These are phyloP conservation scores for Colletotrichum eremochloae DNA, from an alignment of 2,329 filamentous ascomycete species.

Conservation along the genomic window DNA sequence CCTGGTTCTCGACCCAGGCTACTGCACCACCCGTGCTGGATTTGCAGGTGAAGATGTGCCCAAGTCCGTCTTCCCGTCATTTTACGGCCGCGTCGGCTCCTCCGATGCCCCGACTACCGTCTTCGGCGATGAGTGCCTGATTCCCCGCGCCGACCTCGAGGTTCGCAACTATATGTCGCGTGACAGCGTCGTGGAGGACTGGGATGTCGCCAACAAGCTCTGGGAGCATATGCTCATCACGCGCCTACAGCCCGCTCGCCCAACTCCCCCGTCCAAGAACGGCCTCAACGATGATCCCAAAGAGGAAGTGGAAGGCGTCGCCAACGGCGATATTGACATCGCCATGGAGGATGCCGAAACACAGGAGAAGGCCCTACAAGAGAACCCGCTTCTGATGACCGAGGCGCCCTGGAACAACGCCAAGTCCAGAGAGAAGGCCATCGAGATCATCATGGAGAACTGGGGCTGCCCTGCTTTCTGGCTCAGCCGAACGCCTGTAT, in stretches of 20 bases:
- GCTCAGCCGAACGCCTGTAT: slow-evolving; percentile 87
- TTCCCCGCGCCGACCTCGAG: slow-evolving; percentile 81
- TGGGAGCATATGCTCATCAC: slow-evolving; percentile 96
- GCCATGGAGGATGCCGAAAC: slow-evolving; percentile 66
- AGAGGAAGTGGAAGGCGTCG: slow-evolving; percentile 69
- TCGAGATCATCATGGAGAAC: slow-evolving; percentile 96
- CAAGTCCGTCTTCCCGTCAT: slow-evolving; percentile 91
- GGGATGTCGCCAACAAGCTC: slow-evolving; percentile 89
- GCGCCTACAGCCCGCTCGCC: slow-evolving; percentile 83
- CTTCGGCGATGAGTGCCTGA: slow-evolving; percentile 92
- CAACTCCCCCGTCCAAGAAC: slow-evolving; percentile 79
- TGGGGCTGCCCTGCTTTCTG: slow-evolving; percentile 98
- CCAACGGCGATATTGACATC: slow-evolving; percentile 72
- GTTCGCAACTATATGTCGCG: slow-evolving; percentile 92
- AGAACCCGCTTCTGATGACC: slow-evolving; percentile 92
- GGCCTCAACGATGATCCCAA: slow-evolving; percentile 79
- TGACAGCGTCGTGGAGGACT: slow-evolving; percentile 94
- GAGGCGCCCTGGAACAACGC: slow-evolving; percentile 92
- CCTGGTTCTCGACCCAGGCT: slow-evolving; percentile 95
- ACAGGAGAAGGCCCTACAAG: slow-evolving; percentile 84
- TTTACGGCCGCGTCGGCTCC: slow-evolving; percentile 77
- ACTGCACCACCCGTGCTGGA: slow-evolving; percentile 89
- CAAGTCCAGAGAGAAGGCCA: slow-evolving; percentile 92
- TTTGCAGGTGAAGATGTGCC: slow-evolving; percentile 98
- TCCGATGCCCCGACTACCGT: slow-evolving; percentile 68